Conservation (phyloP, 2,329 filamentous ascomycete genomes). For the Cladosporium sphaerospermum region DNA sequence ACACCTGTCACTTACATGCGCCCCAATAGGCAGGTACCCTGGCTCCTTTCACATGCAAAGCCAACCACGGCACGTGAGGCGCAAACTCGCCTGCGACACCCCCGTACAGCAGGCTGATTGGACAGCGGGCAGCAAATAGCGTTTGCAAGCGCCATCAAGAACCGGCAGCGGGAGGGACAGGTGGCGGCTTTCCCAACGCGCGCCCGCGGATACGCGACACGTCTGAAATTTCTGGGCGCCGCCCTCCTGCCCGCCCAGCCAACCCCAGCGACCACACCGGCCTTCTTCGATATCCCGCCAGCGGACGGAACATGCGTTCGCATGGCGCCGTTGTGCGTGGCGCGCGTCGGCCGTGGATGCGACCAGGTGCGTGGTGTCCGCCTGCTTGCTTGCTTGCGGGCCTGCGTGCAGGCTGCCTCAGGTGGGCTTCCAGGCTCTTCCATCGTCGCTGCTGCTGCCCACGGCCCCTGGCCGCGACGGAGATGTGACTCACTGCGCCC, state of each 20-base stretch:
- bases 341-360: no score
- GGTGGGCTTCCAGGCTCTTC: slow-evolving; percentile 5
- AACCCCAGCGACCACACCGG: no score
- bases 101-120: not conserved
- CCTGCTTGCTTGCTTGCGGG: not conserved
- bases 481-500: not conserved
- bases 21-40: no score
- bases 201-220: not conserved
- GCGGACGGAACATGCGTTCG: no score
- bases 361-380: not conserved
- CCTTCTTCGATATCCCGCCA: no score
- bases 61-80: not conserved
- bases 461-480: not conserved
- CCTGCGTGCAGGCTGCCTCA: no score
- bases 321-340: no score
- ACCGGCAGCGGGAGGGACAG: not conserved
- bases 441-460: not conserved
- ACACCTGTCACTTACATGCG: no score
- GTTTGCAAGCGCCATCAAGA: slow-evolving; percentile 9
- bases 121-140: slow-evolving; percentile 2
- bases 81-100: not conserved
- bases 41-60: no score
- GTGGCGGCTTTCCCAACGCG: slow-evolving; percentile 1
- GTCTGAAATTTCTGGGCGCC: not conserved
- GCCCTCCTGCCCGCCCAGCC: no score